Evolutionary conservation across 75 land plant genomes (phyloP), one percentile per base, ranked within the genome.

Genomic region (Cunninghamia lanceolata): DNA sequence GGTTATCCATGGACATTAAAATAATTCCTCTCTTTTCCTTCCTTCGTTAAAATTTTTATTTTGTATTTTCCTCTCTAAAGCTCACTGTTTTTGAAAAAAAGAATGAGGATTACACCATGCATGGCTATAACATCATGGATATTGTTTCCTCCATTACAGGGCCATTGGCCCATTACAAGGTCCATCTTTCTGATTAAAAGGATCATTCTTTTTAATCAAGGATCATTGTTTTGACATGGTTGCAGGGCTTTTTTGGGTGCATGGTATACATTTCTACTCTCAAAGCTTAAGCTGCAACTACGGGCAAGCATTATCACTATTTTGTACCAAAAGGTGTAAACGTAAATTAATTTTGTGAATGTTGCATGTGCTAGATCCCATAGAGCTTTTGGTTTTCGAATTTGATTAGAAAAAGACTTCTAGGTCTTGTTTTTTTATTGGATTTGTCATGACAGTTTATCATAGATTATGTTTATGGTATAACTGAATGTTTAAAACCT

Each of bases 181-280:
- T 21, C 66, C 39, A 36, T 40, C 28, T 30, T 54, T 85, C 25
- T 45, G 9, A 28, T 30, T 75, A 75, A 14, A n/a, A 39, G 28
- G 32, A 79, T 79, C 82, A 43, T 9, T 25, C 45, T 42, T 79
- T 25, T 38, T 39, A 40, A 34, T 76, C 28, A 39, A 38, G 35
- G 21, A 5, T 76, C 21, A 6, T 79, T 43, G 1, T 25, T 66
- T 38, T 35, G 39, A 50, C 50, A 50, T 75, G 42, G 83, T 47
- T 90, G 53, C 86, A 97, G 98, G 89, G 94, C 98, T 17, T 94
- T 97, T 82, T 85, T 96, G 70, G 98, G 95, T 85, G 93, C 96
- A 82, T 98, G 96, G 83, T 97, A 96, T 80, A 87, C 89, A 40
- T 95, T 90, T 85, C 94, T 87, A 86, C 90, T 96, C 56, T 71